These are phyloP conservation scores for Trametes gibbosa DNA, from an alignment of 768 basidiomycete species.

Conservation along the genomic window DNA sequence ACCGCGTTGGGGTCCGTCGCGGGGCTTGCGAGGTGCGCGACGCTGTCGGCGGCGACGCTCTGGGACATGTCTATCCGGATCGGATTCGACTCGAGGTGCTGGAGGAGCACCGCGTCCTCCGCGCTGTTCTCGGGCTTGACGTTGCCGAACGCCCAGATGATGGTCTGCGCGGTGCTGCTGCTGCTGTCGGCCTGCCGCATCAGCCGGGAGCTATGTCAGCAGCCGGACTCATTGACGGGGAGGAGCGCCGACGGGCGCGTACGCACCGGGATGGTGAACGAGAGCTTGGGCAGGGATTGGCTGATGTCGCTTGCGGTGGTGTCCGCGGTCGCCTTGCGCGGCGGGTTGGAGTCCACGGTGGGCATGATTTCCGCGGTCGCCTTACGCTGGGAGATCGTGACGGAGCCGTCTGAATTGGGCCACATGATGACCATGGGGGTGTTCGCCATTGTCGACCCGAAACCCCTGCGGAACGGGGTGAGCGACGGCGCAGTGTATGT, in stretches of 20 bases:
- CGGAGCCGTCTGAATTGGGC: conserved; percentile 56
- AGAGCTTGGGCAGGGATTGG: conserved; percentile 44
- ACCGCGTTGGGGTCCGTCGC: conserved; percentile 4
- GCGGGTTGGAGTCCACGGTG: conserved; percentile 49
- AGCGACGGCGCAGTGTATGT: background rate
- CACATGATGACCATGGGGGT: conserved; percentile 75
- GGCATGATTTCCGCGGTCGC: conserved; percentile 56
- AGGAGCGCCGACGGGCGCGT: conserved; percentile 22
- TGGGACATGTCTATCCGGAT: conserved; percentile 49
- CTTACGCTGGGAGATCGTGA: conserved; percentile 65
- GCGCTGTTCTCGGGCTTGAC: conserved; percentile 47
- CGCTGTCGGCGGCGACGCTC: conserved; percentile 21
- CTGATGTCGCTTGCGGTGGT: conserved; percentile 33
- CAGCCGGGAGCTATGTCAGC: background rate
- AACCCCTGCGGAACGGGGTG: conserved; percentile 44
- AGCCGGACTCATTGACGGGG: background rate
- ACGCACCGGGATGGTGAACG: conserved; percentile 52
- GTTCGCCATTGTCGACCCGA: conserved; percentile 52
- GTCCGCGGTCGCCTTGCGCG: conserved; percentile 45
- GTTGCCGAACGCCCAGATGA: conserved; percentile 62
- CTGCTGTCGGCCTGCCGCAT: conserved; percentile 41
- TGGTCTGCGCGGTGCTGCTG: conserved; percentile 32
- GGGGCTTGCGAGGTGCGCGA: conserved; percentile 17
- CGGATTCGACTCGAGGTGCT: conserved; percentile 47
- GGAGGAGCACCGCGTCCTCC: conserved; percentile 41